These are phyloP conservation scores for Trichoderma reesei DNA, from an alignment of 495 filamentous ascomycete species.

Conservation along the genomic window DNA sequence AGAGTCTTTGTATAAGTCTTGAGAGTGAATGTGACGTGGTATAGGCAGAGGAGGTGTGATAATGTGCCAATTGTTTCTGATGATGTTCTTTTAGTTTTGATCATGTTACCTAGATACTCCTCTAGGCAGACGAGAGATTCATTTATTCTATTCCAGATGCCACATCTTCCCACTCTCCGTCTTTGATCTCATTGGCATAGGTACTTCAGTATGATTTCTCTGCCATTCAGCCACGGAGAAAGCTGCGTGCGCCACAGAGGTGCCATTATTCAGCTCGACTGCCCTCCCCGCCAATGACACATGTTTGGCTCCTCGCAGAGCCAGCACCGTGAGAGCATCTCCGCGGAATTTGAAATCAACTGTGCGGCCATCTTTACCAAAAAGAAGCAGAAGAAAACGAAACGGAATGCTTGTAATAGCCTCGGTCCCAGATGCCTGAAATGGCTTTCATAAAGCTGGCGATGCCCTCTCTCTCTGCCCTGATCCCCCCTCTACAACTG, in stretches of 20 bases:
- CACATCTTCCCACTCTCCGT: not conserved
- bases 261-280: not conserved
- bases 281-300: not conserved
- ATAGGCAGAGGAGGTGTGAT: not conserved
- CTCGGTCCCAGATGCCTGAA: not conserved
- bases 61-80: not conserved
- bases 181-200: not conserved
- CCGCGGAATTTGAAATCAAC: not conserved
- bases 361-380: not conserved
- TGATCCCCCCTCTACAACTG: no score
- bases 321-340: not conserved
- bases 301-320: not conserved
- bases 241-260: not conserved
- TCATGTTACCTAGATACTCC: not conserved
- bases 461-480: not conserved
- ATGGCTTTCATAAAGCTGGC: not conserved
- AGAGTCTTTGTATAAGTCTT: not conserved
- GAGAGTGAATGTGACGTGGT: not conserved
- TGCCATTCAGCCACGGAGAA: not conserved
- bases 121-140: not conserved
- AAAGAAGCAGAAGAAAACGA: not conserved
- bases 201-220: not conserved
- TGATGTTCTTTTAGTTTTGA: not conserved
- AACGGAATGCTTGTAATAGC: not conserved
- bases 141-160: not conserved